Percentiles rank a stretch among this genome's conserved stretches.
These are phyloP conservation scores for Alternaria alternata DNA, from an alignment of 2,329 filamentous ascomycete species.

Conservation along the genomic window DNA sequence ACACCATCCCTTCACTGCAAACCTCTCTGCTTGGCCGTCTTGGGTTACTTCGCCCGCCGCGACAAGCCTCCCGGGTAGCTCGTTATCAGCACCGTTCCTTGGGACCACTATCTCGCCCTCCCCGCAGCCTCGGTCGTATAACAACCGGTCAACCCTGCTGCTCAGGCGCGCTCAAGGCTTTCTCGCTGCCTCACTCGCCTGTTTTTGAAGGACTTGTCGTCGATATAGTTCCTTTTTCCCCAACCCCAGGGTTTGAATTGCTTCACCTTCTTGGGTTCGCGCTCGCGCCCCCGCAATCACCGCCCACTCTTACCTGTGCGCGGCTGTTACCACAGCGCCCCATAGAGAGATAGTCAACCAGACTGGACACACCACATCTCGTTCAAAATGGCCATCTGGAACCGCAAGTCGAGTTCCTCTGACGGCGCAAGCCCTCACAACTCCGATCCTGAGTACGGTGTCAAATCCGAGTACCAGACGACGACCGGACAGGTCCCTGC, in stretches of 20 bases:
- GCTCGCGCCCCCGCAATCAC: slow-evolving; percentile 1
- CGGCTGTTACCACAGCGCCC: slow-evolving; percentile 8
- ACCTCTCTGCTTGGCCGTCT: slow-evolving; percentile 31
- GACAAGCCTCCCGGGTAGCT: slow-evolving; percentile 26
- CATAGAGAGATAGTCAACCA: slow-evolving; percentile 12
- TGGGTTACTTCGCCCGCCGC: slow-evolving; percentile 27
- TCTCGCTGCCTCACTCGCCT: slow-evolving; percentile 25
- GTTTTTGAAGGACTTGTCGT: slow-evolving; percentile 23
- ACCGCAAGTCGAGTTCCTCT: slow-evolving; percentile 39
- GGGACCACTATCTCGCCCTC: slow-evolving; percentile 14
- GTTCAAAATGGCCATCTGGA: slow-evolving; percentile 38
- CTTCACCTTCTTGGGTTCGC: slow-evolving; percentile 17
- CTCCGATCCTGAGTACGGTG: slow-evolving; percentile 33
- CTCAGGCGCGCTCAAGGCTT: slow-evolving; percentile 24
- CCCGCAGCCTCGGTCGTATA: slow-evolving; percentile 28
- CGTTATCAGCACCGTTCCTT: slow-evolving; percentile 25
- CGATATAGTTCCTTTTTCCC: background rate
- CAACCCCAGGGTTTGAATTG: background rate
- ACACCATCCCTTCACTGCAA: slow-evolving; percentile 24
- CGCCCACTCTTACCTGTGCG: slow-evolving; percentile 15
- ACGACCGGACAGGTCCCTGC: slow-evolving; percentile 24
- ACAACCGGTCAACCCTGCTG: slow-evolving; percentile 27
- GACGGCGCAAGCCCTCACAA: slow-evolving; percentile 36
- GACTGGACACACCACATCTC: slow-evolving; percentile 1
- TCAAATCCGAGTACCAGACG: slow-evolving; percentile 20